Evolutionary conservation across 2,329 filamentous ascomycete species (phyloP).

Genomic region (Fusarium nanum): DNA sequence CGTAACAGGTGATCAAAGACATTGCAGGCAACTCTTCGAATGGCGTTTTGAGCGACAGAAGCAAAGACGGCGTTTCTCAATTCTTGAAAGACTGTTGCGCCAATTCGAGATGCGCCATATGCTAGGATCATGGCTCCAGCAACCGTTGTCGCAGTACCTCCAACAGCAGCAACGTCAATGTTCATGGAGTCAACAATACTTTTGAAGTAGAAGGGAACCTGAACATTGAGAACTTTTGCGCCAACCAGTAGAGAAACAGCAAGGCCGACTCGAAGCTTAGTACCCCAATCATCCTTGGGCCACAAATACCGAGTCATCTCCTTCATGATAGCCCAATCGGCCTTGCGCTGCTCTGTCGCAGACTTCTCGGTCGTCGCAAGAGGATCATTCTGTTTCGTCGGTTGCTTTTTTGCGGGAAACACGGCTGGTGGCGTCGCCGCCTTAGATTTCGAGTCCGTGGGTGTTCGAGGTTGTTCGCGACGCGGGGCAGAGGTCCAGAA

Average conservation of each 20-base stretch:
- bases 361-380: constrained; percentile 58
- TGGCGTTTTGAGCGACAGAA: constrained; percentile 96
- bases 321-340: constrained; percentile 98
- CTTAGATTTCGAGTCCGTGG: constrained; percentile 36
- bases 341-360: constrained; percentile 90
- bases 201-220: constrained; percentile 99
- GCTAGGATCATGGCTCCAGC: constrained; percentile 94
- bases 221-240: constrained; percentile 95
- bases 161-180: constrained; percentile 85
- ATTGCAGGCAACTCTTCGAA: constrained; percentile 87
- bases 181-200: constrained; percentile 98
- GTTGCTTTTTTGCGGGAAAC: constrained; percentile 35
- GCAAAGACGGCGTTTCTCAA: constrained; percentile 96
- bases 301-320: constrained; percentile 97
- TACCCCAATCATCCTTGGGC: constrained; percentile 82
- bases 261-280: constrained; percentile 84
- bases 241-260: constrained; percentile 87
- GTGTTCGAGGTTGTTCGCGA: constrained; percentile 44
- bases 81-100: constrained; percentile 91
- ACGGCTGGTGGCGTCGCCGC: constrained; percentile 37
- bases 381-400: constrained; percentile 46
- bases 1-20: constrained; percentile 91
- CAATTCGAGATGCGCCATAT: constrained; percentile 89
- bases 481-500: constrained; percentile 50
- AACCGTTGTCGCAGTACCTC: constrained; percentile 89